Conservation (phyloP, 2,329 filamentous ascomycete species). For the Pseudogymnoascus sp. region DNA sequence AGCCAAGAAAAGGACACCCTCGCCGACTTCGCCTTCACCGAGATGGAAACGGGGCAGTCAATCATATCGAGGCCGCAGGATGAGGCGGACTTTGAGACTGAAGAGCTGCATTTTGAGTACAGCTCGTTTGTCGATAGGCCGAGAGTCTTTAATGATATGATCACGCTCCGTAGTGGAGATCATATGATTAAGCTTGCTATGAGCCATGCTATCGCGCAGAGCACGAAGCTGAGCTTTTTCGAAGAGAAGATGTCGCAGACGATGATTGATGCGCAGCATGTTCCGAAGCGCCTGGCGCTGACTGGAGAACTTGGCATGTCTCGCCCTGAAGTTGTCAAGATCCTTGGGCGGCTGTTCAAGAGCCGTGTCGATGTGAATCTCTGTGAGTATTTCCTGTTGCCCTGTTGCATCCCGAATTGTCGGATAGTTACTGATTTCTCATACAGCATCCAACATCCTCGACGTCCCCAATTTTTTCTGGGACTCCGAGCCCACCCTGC, state of each 20-base stretch:
- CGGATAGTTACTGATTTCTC: conserved; percentile 17
- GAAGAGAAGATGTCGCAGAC: conserved; percentile 93
- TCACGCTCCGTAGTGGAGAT: conserved; percentile 85
- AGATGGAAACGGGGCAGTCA: conserved; percentile 54
- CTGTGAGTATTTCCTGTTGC: conserved; percentile 52
- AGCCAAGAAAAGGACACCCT: conserved; percentile 93
- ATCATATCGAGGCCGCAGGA: conserved; percentile 73
- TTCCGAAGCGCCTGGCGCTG: conserved; percentile 79
- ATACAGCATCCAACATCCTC: conserved; percentile 79
- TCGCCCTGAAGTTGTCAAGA: conserved; percentile 82
- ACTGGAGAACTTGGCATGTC: conserved; percentile 90
- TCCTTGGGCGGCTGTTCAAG: conserved; percentile 84
- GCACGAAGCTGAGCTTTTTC: conserved; percentile 91
- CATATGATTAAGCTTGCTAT: conserved; percentile 99
- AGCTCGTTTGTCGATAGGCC: conserved; percentile 77
- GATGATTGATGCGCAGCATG: conserved; percentile 86
- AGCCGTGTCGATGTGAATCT: conserved; percentile 95
- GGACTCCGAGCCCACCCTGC: conserved; percentile 91
- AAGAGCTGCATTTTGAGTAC: conserved; percentile 98
- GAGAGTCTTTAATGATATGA: conserved; percentile 98
- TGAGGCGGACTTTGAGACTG: conserved; percentile 90
- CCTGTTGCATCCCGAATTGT: not conserved
- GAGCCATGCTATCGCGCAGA: conserved; percentile 94
- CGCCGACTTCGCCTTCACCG: conserved; percentile 85
- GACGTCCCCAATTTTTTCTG: conserved; percentile 98